phyloP scores from a whole-genome alignment of 148 eudicot genomes.

The Tetragonia tetragonoides region DNA sequence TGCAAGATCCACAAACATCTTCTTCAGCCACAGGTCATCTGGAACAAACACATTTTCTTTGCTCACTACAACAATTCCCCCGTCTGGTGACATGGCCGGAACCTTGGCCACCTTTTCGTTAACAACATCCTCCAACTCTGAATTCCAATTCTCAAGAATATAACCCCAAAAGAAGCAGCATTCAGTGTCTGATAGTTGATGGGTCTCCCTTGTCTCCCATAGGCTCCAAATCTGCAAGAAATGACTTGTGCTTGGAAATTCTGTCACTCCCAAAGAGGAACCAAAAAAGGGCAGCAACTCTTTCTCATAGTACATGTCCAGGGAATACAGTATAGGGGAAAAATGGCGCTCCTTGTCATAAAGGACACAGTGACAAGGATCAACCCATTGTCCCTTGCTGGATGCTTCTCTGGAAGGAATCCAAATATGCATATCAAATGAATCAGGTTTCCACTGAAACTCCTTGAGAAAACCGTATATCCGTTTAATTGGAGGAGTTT shows the following conservation, averaged over 20 bases:
- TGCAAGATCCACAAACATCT: slow-evolving; percentile 11
- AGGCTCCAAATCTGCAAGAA: slow-evolving; percentile 29
- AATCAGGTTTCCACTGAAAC: slow-evolving; percentile 21
- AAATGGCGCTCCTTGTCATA: slow-evolving; percentile 16
- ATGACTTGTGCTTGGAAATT: slow-evolving; percentile 21
- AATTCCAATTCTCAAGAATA: slow-evolving; percentile 23
- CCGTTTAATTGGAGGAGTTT: slow-evolving; percentile 20
- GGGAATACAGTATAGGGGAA: slow-evolving; percentile 19
- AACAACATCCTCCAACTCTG: slow-evolving; percentile 10
- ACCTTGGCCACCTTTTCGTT: slow-evolving; percentile 18
- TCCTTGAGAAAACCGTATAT: slow-evolving; percentile 23
- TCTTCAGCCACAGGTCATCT: slow-evolving; percentile 1
- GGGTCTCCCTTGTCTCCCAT: slow-evolving; percentile 20
- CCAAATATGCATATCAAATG: slow-evolving; percentile 18
- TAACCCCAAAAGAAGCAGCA: slow-evolving; percentile 28
- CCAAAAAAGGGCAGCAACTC: slow-evolving; percentile 23
- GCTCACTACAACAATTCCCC: slow-evolving; percentile 10
- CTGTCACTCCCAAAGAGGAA: slow-evolving; percentile 14
- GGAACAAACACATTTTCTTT: slow-evolving; percentile 6
- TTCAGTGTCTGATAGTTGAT: slow-evolving; percentile 6
- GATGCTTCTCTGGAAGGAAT: slow-evolving; percentile 9
- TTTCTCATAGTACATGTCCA: slow-evolving; percentile 21
- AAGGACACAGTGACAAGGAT: slow-evolving; percentile 18
- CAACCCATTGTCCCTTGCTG: slow-evolving; percentile 24
- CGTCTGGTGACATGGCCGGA: slow-evolving; percentile 8